phyloP scores from a whole-genome alignment of 177 flowering plant species.

The Vitis hybrid region DNA sequence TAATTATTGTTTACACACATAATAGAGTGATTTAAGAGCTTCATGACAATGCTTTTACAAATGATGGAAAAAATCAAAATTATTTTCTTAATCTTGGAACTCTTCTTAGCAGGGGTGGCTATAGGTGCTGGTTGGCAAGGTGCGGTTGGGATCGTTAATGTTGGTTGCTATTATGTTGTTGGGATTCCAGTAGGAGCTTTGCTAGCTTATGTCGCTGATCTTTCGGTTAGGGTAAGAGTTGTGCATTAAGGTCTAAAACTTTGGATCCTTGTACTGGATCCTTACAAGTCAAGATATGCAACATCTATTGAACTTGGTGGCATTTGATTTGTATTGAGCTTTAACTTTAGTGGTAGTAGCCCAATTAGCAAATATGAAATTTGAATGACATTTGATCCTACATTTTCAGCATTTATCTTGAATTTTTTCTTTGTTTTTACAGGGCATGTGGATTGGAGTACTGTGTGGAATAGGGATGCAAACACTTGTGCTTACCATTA shows the following conservation, averaged over 20 bases:
- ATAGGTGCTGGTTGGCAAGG: conserved; percentile 56
- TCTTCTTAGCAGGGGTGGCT: conserved; percentile 45
- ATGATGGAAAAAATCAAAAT: too few relatives aligned
- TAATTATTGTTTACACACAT: background rate
- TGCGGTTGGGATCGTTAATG: conserved; percentile 43
- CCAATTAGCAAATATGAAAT: too few relatives aligned
- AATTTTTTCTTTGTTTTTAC: background rate
- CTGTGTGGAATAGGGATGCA: conserved; percentile 38
- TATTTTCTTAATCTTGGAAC: too few relatives aligned
- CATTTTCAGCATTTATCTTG: background rate
- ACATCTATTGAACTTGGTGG: background rate
- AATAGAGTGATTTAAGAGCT: too few relatives aligned
- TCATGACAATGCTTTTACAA: too few relatives aligned
- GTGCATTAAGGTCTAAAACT: too few relatives aligned
- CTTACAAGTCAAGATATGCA: background rate
- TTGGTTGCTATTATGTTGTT: conserved; percentile 35
- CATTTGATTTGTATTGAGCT: too few relatives aligned
- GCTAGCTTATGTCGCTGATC: conserved; percentile 34
- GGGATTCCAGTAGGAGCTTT: conserved; percentile 49
- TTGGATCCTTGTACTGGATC: background rate
- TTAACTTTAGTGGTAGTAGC: background rate
- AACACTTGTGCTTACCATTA: conserved; percentile 32
- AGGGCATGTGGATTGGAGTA: conserved; percentile 78
- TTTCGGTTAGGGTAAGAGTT: conserved; percentile 32
- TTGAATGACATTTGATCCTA: background rate